phyloP scores from a whole-genome alignment of 768 basidiomycete genomes.

The Auriculariales sp. region DNA sequence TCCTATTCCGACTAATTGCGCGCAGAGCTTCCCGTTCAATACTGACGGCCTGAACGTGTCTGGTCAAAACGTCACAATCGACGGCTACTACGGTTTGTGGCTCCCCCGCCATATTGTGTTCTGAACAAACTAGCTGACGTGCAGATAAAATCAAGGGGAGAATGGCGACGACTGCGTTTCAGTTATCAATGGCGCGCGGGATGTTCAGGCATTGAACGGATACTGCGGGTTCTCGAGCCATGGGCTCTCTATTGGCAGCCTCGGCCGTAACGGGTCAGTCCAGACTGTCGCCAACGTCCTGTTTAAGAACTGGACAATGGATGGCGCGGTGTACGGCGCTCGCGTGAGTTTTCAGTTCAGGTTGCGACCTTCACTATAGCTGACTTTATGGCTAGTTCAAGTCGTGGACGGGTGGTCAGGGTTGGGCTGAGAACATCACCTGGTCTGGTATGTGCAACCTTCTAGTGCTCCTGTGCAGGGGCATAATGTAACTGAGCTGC shows the following conservation, averaged over 20 bases:
- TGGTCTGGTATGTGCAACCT: slow-evolving; percentile 18
- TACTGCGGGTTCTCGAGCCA: slow-evolving; percentile 33
- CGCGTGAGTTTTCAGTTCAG: slow-evolving; percentile 15
- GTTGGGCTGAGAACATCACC: slow-evolving; percentile 32
- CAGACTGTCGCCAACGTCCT: slow-evolving; percentile 29
- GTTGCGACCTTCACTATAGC: not conserved
- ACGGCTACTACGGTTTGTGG: slow-evolving; percentile 21
- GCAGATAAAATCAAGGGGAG: too few species aligned
- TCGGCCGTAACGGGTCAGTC: slow-evolving; percentile 25
- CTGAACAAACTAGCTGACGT: too few species aligned
- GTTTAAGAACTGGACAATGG: slow-evolving; percentile 35
- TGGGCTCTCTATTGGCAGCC: slow-evolving; percentile 32
- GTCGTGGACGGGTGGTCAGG: slow-evolving; percentile 33
- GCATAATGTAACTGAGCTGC: not conserved
- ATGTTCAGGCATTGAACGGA: slow-evolving; percentile 30
- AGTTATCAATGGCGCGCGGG: slow-evolving; percentile 28
- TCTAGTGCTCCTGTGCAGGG: not conserved
- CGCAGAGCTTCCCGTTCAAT: slow-evolving; percentile 28
- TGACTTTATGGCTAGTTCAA: slow-evolving; percentile 21
- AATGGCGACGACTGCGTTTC: slow-evolving; percentile 38
- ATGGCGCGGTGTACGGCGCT: slow-evolving; percentile 33
- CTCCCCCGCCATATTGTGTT: too few species aligned
- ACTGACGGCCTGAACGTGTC: slow-evolving; percentile 20
- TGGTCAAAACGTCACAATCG: slow-evolving; percentile 14
- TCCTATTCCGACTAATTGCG: not conserved